Evolutionary conservation across 2,329 filamentous ascomycete species (phyloP), one percentile per base, ranked within the genome.

Genomic region (Cercospora sp.): DNA sequence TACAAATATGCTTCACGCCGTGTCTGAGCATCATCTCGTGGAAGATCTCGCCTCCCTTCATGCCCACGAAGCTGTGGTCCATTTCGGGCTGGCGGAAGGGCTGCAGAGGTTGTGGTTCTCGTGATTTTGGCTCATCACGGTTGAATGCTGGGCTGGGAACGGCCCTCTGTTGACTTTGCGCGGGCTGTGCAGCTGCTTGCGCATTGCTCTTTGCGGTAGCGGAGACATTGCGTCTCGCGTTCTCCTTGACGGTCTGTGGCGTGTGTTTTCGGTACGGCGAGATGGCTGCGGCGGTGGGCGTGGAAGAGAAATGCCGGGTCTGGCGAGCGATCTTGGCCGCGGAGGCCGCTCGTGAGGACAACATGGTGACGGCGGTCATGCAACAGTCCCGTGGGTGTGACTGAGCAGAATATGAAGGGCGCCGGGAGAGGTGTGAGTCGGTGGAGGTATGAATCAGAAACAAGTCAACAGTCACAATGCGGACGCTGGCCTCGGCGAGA

Each of bases 11-110:
- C 84, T 97, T 95, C 66, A 99, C 94, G 75, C 86, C 88, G 75
- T 94, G 91, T 77, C 94, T 87, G 70, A 97, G 86, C 94, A 99
- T 97, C 94, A 98, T 98, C 83, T 98, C 94, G 81, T 98, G 94
- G 82, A 98, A 97, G 75, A 98, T 97, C 81, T 97, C 90, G 78
- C 95, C 95, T 78, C 95, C 94, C 61, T 89, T 97, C 86, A 94
- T 94, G 71, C 94, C 94, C 77, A 98, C 93, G 81, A 98, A 97
- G 69, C 82, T 83, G 74, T 85, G 83, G 77, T 85, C 83, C 82
- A 85, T 83, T 73, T 84, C 82, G 24, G 80, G 82, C 65, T 80
- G 78, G 68, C 79, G 77, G 77, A 81, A 83, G 63, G 81, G 81
- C 76, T 80, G 79, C 73, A 84, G 75, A 51, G 82, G 82, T 73